phyloP scores from a whole-genome alignment of 2,329 filamentous ascomycete species.

The Aspergillus pseudonomiae region DNA sequence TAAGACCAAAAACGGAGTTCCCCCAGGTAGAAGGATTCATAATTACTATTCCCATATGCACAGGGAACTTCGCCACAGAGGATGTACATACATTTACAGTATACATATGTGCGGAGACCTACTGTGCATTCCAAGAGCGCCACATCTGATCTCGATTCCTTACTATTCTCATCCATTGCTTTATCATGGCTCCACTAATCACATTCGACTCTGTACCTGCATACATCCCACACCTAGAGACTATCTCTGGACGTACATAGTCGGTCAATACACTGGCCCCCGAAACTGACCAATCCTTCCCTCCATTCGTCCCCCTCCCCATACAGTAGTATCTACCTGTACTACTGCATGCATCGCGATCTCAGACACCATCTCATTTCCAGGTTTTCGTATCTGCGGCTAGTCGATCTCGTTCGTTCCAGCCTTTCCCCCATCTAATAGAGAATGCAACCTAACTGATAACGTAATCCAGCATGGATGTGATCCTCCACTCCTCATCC shows the following conservation, averaged over 20 bases:
- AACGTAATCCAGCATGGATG: not conserved
- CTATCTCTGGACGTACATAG: not conserved
- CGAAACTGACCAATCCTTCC: not conserved
- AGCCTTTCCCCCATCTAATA: not conserved
- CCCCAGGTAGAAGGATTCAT: not conserved
- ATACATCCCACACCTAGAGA: not conserved
- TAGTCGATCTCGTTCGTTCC: not conserved
- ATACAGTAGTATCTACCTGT: not conserved
- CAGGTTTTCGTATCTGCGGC: slow-evolving; percentile 16
- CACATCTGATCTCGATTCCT: not conserved
- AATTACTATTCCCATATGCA: not conserved
- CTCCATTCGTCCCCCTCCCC: not conserved
- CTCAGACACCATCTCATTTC: slow-evolving; percentile 11
- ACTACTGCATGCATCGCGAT: slow-evolving; percentile 7
- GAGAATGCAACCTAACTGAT: not conserved
- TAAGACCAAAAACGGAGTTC: not conserved
- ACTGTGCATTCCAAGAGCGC: not conserved
- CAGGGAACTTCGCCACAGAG: not conserved
- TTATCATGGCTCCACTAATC: slow-evolving; percentile 6
- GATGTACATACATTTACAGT: not conserved
- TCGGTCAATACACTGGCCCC: not conserved
- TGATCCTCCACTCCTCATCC: not conserved
- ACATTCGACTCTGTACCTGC: slow-evolving; percentile 1
- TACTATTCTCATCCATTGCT: not conserved
- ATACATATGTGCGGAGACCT: not conserved